These are phyloP conservation scores for Curvularia verruculosa DNA, from an alignment of 2,329 filamentous ascomycete genomes.

Conservation along the genomic window DNA sequence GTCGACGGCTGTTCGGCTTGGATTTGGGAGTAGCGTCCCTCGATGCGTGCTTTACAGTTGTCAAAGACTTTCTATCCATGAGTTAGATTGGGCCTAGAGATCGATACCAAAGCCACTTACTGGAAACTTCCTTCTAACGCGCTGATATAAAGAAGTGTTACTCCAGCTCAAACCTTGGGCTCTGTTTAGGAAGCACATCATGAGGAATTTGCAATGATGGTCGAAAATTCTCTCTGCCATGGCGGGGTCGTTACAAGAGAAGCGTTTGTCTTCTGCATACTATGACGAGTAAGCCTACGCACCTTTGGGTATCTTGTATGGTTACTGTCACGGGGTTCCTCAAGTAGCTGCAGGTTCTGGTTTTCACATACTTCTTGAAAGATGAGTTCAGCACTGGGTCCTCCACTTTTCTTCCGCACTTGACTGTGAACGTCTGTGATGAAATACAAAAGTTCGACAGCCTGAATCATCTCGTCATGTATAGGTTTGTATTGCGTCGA, in stretches of 20 bases:
- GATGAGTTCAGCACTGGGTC: slow-evolving; percentile 46
- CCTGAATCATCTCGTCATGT: slow-evolving; percentile 66
- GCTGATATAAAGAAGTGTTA: slow-evolving; percentile 51
- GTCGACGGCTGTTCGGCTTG: slow-evolving; percentile 18
- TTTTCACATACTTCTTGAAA: slow-evolving; percentile 47
- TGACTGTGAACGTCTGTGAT: slow-evolving; percentile 63
- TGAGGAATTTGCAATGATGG: slow-evolving; percentile 52
- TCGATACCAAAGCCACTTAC: slow-evolving; percentile 20
- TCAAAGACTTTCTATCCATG: slow-evolving; percentile 38
- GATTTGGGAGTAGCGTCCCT: slow-evolving; percentile 33
- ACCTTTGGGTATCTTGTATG: not conserved
- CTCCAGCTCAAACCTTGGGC: slow-evolving; percentile 55
- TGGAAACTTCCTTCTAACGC: slow-evolving; percentile 49
- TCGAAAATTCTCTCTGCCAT: slow-evolving; percentile 41
- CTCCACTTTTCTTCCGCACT: slow-evolving; percentile 50
- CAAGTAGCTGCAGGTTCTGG: not conserved
- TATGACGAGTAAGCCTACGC: slow-evolving; percentile 20
- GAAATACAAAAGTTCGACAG: slow-evolving; percentile 68
- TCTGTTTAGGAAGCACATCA: slow-evolving; percentile 53
- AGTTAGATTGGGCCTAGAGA: slow-evolving; percentile 12
- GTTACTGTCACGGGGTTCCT: not conserved
- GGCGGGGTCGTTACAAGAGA: slow-evolving; percentile 30
- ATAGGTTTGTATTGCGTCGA: slow-evolving; percentile 62
- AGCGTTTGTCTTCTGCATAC: slow-evolving; percentile 47
- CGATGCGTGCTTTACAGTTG: slow-evolving; percentile 36